phyloP scores from a whole-genome alignment of 208 protist genomes.

The Vickermania spadyakhi region DNA sequence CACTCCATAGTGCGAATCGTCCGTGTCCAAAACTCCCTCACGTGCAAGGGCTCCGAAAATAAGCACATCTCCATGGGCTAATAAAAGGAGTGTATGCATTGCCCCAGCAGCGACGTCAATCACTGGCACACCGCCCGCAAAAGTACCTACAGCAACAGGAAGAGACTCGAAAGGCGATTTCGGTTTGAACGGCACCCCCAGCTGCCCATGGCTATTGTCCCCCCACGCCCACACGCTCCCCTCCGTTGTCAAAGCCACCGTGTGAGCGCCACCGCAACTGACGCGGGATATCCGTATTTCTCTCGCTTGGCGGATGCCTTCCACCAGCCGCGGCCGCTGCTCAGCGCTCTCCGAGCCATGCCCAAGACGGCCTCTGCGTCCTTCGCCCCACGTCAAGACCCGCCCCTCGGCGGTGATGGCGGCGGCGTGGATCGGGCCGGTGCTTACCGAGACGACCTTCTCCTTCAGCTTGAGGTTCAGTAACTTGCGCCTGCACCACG shows the following conservation, averaged over 20 bases:
- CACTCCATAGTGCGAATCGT: constrained; percentile 18
- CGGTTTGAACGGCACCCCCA: constrained; percentile 21
- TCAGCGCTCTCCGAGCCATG: constrained; percentile 33
- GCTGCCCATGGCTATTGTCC: constrained; percentile 43
- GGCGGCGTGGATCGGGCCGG: constrained; percentile 52
- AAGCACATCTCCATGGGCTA: constrained; percentile 65
- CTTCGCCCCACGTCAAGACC: constrained; percentile 68
- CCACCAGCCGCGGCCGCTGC: constrained; percentile 31
- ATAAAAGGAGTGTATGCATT: constrained; percentile 52
- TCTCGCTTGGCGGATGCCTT: constrained; percentile 20
- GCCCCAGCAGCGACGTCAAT: constrained; percentile 42
- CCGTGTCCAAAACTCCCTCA: constrained; percentile 33
- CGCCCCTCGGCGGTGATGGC: constrained; percentile 34
- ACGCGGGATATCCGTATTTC: constrained; percentile 42
- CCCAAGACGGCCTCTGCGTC: constrained; percentile 45
- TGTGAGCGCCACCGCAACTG: constrained; percentile 52
- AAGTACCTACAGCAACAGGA: no score
- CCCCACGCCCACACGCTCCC: constrained; percentile 70
- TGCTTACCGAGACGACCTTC: constrained; percentile 14
- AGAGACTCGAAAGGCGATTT: no score
- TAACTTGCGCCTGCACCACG: constrained; percentile 25
- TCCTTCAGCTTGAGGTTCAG: constrained; percentile 10
- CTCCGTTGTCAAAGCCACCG: constrained; percentile 36
- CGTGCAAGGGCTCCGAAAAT: constrained; percentile 37
- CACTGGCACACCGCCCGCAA: constrained; percentile 34